Evolutionary conservation across 345 rosid genomes (phyloP), one percentile per base, ranked within the genome.

Genomic region (Eucalyptus pauciflora): DNA sequence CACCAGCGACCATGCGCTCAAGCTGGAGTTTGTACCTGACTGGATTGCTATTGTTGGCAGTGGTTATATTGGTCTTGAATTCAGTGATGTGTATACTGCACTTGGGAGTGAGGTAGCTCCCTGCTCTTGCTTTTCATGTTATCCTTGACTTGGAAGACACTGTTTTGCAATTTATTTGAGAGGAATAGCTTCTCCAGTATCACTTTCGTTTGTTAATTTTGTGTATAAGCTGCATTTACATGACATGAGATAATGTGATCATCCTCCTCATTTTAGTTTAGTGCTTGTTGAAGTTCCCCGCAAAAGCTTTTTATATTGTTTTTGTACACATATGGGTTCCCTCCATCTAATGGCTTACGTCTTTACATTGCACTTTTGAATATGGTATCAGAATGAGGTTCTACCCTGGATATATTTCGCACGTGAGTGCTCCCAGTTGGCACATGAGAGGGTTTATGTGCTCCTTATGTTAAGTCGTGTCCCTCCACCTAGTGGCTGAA

Each of bases 41-140:
- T 98, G 99, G 99, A 96, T 98, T 90, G 99, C 98, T 33, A 98
- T 98, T 83, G 96, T 98, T 10, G 99, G 99, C 92, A 97, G 99
- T 94, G 99, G 99, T 89, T 98, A 98, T 89, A 98, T 98, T 92
- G 99, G 99, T 91, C 98, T 98, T 22, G 99, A 97, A 94, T 98
- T 98, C 92, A 97, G 99, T 92, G 99, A 98, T 93, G 99, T 98
- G 52, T 98, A 97, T 91, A 98, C 99, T 88, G 99, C 99, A 88
- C 97, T 97, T 91, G 99, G 99, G 54, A 97, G 99, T 93, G 99
- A 98, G 99, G 99, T 98, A 93, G 88, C 52, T 29, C 37, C 88
- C 60, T 41, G 24, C 50, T 88, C 58, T 71, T 50, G 45, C 33
- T 88, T 27, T 54, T 86, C 76, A 10, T 64, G 17, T 27, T 41